A percentile compares a stretch with the other conserved stretches of the same genome.
phyloP scores from a whole-genome alignment of 2,329 filamentous ascomycete species.

The Aspergillus pseudotamarii region DNA sequence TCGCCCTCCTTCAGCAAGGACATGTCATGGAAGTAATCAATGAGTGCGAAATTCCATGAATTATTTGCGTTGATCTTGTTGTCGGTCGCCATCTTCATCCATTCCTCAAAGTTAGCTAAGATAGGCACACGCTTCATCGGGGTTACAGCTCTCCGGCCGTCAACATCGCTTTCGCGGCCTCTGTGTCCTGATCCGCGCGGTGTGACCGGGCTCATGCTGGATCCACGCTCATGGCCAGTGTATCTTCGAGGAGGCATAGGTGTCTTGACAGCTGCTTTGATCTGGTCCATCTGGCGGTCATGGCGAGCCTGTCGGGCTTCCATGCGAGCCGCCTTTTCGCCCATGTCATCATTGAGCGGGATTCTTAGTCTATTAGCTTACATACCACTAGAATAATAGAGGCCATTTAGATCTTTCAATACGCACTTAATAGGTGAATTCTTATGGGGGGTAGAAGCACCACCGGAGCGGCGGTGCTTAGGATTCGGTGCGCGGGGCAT shows the following conservation, averaged over 20 bases:
- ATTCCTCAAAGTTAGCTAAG: slow-evolving; percentile 97
- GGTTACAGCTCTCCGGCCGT: slow-evolving; percentile 74
- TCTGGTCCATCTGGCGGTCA: slow-evolving; percentile 88
- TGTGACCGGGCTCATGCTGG: slow-evolving; percentile 53
- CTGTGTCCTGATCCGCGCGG: slow-evolving; percentile 45
- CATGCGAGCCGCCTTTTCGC: slow-evolving; percentile 85
- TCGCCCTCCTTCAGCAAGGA: slow-evolving; percentile 94
- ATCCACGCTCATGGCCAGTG: slow-evolving; percentile 38
- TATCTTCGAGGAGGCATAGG: slow-evolving; percentile 45
- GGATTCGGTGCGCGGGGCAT: slow-evolving; percentile 62
- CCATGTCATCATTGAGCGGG: slow-evolving; percentile 91
- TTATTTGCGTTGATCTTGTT: slow-evolving; percentile 99
- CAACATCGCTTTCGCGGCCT: slow-evolving; percentile 52
- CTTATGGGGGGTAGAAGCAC: slow-evolving; percentile 55
- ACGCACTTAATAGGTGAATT: slow-evolving; percentile 54
- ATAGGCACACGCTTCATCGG: slow-evolving; percentile 96
- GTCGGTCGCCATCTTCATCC: slow-evolving; percentile 99
- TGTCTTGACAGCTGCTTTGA: slow-evolving; percentile 70
- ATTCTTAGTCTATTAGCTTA: slow-evolving; percentile 61
- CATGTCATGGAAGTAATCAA: slow-evolving; percentile 99
- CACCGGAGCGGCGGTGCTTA: slow-evolving; percentile 50
- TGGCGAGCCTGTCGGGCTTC: slow-evolving; percentile 86
- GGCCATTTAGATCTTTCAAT: background rate
- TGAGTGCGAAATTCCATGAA: slow-evolving; percentile 99
- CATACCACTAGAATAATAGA: background rate